Base-by-base conservation (phyloP, 371 early-diverging fungal species). In the Mucor irregularis region DNA sequence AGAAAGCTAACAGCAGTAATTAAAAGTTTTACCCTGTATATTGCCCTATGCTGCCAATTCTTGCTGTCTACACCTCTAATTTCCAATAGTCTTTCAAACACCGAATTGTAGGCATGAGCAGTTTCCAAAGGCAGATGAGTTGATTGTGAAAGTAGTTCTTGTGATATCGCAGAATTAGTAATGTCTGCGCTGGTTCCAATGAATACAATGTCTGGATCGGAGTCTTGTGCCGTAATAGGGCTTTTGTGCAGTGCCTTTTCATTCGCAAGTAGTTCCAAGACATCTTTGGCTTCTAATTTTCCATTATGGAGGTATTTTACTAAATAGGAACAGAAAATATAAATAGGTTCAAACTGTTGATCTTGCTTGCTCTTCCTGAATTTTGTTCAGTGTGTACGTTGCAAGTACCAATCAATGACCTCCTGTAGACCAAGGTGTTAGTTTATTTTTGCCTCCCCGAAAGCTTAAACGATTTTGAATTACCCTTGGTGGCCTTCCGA, bases 41-140 rank as follows among this genome's bases (percentile, higher is more conserved):
- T 67, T 0, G 84, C 84, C 22, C 85, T 77, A 54, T 90, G 90
- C 25, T 89, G 87, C 84, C 84, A 83, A 13, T 65, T 68, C 10
- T 83, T 81, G 51, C 80, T 85, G 52, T 90, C 90, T 1, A 67
- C 49, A 17, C 60, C 54, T 26, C 78, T 66, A 33, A 88, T 73
- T 17, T 77, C 62, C 9, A 57, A 55, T 9, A 90, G 55, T 14
- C 77, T 77, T 3, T 73, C 62, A 21, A 75, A 71, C 3, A 86
- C 68, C 10, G 59, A 10, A 6, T 79, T 65, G 56, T 74, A 86
- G 0, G 75, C 81, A 16, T 52, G 42, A 4, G 66, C 50, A 53
- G 54, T 35, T 14, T 67, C 64, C 1, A 21, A 4, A 16, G 66
- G 42, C 8, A 68, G 44, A 40, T 64, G 49, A 0, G 5, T 35